Conservation (phyloP, 345 rosid genomes). For the Sisymbrium altissimum region DNA sequence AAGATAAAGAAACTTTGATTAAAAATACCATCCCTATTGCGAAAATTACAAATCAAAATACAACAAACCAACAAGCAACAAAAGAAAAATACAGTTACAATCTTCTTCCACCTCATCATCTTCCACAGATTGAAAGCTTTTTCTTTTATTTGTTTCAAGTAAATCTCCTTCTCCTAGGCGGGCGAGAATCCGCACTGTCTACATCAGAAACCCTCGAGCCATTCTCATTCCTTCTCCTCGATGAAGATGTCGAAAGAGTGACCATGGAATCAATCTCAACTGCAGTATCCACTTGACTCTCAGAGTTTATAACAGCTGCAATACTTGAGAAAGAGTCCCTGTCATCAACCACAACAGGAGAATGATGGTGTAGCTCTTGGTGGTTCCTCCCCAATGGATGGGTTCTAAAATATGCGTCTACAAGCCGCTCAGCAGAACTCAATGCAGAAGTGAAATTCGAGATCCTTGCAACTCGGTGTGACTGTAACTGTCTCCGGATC, state of each 20-base stretch:
- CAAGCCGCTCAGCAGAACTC: slow-evolving; percentile 53
- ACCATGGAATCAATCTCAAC: slow-evolving; percentile 82
- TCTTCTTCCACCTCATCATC: slow-evolving; percentile 22
- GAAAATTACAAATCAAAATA: slow-evolving; percentile 23
- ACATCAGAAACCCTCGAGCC: slow-evolving; percentile 69
- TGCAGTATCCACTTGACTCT: slow-evolving; percentile 77
- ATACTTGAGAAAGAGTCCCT: slow-evolving; percentile 89
- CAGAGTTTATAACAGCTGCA: slow-evolving; percentile 84
- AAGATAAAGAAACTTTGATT: neutral
- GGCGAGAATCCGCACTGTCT: slow-evolving; percentile 82
- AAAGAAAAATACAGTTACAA: slow-evolving; percentile 24
- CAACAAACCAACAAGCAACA: slow-evolving; percentile 31
- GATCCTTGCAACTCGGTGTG: slow-evolving; percentile 52
- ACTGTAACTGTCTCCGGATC: slow-evolving; percentile 55
- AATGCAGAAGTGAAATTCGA: slow-evolving; percentile 47
- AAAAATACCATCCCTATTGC: slow-evolving; percentile 25
- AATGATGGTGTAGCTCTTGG: slow-evolving; percentile 45
- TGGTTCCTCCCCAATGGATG: slow-evolving; percentile 56
- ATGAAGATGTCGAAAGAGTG: slow-evolving; percentile 77
- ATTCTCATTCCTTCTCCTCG: slow-evolving; percentile 67
- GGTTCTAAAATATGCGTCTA: slow-evolving; percentile 53
- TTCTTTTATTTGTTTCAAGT: slow-evolving; percentile 31
- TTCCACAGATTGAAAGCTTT: slow-evolving; percentile 4
- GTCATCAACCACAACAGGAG: slow-evolving; percentile 71
- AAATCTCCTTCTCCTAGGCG: slow-evolving; percentile 73